Conservation (phyloP, 2,329 filamentous ascomycete species). For the Claviceps citrina region DNA sequence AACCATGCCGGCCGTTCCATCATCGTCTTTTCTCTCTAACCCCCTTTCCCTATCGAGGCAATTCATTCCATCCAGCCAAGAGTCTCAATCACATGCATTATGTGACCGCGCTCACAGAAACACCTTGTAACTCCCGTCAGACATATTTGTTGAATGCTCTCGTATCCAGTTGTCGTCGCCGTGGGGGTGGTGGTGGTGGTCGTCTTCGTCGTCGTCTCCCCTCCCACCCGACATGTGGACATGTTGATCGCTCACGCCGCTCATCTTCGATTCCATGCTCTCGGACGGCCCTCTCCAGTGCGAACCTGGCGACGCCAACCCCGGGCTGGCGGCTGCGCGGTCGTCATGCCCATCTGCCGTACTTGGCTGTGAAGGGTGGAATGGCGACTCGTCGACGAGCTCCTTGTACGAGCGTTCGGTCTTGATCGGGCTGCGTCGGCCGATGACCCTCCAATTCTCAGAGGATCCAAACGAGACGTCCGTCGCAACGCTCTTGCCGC, state of each 20-base stretch:
- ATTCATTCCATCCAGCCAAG: no score
- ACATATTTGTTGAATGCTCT: slow-evolving; percentile 10
- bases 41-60: no score
- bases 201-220: not conserved
- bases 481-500: slow-evolving; percentile 12
- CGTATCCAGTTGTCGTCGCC: slow-evolving; percentile 5
- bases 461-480: slow-evolving; percentile 20
- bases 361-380: slow-evolving; percentile 22
- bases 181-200: not conserved
- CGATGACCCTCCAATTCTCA: slow-evolving; percentile 23
- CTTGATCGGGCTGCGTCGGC: slow-evolving; percentile 10
- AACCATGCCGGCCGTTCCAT: no score
- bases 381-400: slow-evolving; percentile 19
- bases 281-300: slow-evolving; percentile 4
- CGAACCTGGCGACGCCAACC: slow-evolving; percentile 7
- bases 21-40: no score
- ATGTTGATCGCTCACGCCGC: slow-evolving; percentile 3
- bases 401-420: slow-evolving; percentile 20
- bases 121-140: slow-evolving; percentile 13
- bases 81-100: not conserved
- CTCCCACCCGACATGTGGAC: slow-evolving; percentile 8
- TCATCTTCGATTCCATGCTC: slow-evolving; percentile 3
- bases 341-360: slow-evolving; percentile 8
- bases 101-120: slow-evolving; percentile 10
- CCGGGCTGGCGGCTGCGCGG: slow-evolving; percentile 3